phyloP scores from a whole-genome alignment of 1,284 basidiomycete genomes.

The Termitomyces sp. region DNA sequence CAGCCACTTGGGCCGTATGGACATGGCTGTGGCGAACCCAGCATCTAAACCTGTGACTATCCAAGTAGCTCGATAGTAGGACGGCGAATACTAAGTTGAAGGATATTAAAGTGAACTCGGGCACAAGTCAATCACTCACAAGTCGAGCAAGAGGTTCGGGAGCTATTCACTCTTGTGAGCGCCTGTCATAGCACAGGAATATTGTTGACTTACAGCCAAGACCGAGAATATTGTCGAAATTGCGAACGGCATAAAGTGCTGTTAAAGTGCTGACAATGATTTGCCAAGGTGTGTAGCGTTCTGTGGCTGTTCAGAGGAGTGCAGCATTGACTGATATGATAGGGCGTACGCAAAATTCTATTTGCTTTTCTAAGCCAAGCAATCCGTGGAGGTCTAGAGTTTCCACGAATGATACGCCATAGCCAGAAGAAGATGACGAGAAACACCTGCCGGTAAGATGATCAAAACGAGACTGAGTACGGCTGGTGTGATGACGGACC shows the following conservation, averaged over 20 bases:
- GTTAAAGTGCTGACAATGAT: conserved; percentile 85
- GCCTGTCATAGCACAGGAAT: neutral
- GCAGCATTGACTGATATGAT: neutral
- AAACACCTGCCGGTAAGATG: conserved; percentile 53
- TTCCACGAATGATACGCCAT: conserved; percentile 72
- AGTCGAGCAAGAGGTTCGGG: conserved; percentile 90
- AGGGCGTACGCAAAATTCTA: conserved; percentile 50
- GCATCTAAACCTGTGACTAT: conserved; percentile 92
- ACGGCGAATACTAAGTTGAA: conserved; percentile 72
- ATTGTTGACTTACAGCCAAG: conserved; percentile 58
- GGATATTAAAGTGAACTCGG: neutral
- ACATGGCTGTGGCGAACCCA: conserved; percentile 94
- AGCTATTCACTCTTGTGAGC: conserved; percentile 40
- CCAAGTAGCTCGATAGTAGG: conserved; percentile 98
- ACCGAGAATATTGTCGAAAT: conserved; percentile 85
- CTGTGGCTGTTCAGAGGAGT: conserved; percentile 33
- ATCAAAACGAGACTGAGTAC: neutral
- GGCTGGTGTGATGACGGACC: conserved; percentile 29
- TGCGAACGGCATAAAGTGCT: conserved; percentile 77
- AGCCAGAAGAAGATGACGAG: conserved; percentile 89
- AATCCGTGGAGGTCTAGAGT: conserved; percentile 60
- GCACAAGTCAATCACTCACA: conserved; percentile 39
- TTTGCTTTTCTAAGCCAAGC: conserved; percentile 61
- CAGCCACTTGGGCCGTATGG: conserved; percentile 89
- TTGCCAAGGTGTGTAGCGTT: conserved; percentile 92